phyloP scores from a whole-genome alignment of 441 rosid genomes.

The Populus hybrid region DNA sequence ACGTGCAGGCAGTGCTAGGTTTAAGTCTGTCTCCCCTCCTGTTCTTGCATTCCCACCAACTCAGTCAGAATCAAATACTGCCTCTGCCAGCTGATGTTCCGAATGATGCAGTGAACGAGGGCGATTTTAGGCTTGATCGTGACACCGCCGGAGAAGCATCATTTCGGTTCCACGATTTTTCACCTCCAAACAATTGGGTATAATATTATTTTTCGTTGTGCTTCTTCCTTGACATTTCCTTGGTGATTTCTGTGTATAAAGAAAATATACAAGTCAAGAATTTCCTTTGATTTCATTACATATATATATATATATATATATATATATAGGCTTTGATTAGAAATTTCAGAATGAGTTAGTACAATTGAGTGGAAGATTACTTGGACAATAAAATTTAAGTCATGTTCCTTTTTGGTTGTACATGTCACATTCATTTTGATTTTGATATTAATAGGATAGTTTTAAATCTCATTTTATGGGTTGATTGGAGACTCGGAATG shows the following conservation, averaged over 20 bases:
- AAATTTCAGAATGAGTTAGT: background rate
- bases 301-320: no score
- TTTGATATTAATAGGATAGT: background rate
- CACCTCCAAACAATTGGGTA: conserved; percentile 67
- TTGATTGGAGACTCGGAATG: background rate
- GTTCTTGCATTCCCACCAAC: conserved; percentile 40
- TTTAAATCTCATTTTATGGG: background rate
- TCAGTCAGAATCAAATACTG: conserved; percentile 58
- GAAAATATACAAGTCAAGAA: background rate
- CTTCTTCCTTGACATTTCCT: background rate
- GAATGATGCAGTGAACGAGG: conserved; percentile 19
- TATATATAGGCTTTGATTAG: background rate
- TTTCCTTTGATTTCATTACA: background rate
- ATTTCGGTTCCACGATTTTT: conserved; percentile 79
- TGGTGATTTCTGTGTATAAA: conserved; percentile 8
- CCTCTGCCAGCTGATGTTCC: conserved; percentile 42
- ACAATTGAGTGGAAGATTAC: background rate
- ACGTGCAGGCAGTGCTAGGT: conserved; percentile 25
- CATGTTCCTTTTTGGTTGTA: background rate
- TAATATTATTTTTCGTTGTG: conserved; percentile 18
- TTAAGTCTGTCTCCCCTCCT: conserved; percentile 32
- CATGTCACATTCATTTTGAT: background rate
- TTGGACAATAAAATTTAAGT: background rate
- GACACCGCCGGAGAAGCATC: conserved; percentile 76
- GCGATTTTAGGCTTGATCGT: conserved; percentile 39